Evolutionary conservation across 2,329 filamentous ascomycete species (phyloP).

Genomic region (Sporothrix brasiliensis): DNA sequence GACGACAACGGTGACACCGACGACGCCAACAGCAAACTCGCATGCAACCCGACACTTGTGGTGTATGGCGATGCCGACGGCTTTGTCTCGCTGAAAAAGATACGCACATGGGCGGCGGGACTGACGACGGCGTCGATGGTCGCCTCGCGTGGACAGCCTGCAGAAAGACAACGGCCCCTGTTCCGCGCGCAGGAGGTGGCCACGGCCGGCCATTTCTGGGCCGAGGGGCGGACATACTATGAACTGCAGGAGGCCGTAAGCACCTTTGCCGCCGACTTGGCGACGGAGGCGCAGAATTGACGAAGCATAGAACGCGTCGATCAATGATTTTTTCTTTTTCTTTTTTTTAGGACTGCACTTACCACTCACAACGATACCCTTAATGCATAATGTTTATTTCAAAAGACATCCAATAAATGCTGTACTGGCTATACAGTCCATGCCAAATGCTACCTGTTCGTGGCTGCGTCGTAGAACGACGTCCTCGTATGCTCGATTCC

Average conservation of each 20-base stretch:
- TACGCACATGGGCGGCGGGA: constrained; percentile 65
- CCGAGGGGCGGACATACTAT: constrained; percentile 48
- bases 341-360: not conserved
- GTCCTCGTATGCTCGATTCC: not conserved
- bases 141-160: not conserved
- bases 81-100: constrained; percentile 68
- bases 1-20: constrained; percentile 31
- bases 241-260: constrained; percentile 43
- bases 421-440: not conserved
- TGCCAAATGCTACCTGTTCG: not conserved
- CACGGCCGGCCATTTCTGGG: constrained; percentile 59
- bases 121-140: constrained; percentile 46
- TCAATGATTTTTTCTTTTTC: no score
- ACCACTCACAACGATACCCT: constrained; percentile 22
- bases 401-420: not conserved
- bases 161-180: constrained; percentile 33
- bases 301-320: not conserved
- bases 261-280: constrained; percentile 40
- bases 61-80: constrained; percentile 75
- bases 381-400: not conserved
- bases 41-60: constrained; percentile 63
- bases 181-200: constrained; percentile 52
- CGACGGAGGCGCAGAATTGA: not conserved
- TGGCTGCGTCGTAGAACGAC: not conserved
- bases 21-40: constrained; percentile 57